Conservation (phyloP, 2,329 filamentous ascomycete genomes). For the Piedraia hortae region DNA sequence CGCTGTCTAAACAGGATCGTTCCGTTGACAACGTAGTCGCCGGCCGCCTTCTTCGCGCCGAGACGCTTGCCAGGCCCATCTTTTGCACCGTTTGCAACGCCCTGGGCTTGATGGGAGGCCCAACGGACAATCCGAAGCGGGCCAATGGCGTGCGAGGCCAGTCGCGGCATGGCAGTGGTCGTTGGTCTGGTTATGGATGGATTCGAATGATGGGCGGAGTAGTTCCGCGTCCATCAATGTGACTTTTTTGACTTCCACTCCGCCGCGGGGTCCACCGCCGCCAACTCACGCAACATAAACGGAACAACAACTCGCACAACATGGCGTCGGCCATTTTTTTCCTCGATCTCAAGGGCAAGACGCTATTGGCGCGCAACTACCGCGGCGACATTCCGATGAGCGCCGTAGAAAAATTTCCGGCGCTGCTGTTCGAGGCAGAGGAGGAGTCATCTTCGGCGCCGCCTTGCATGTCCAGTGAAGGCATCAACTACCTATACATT, state of each 20-base stretch:
- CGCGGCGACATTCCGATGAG: conserved; percentile 97
- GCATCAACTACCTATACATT: conserved; percentile 99
- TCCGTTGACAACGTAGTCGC: conserved; percentile 78
- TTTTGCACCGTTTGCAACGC: conserved; percentile 40
- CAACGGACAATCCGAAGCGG: conserved; percentile 12
- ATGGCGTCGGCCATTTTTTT: conserved; percentile 99
- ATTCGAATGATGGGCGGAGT: conserved; percentile 2
- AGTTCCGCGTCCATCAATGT: conserved; percentile 3
- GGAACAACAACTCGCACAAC: too few relatives aligned
- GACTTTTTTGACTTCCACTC: too few relatives aligned
- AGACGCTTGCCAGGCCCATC: conserved; percentile 59
- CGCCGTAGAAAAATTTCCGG: conserved; percentile 88
- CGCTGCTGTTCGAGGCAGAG: conserved; percentile 90
- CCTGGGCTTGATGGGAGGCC: conserved; percentile 37
- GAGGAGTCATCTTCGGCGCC: conserved; percentile 95
- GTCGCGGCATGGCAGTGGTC: neutral
- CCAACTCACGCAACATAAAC: too few relatives aligned
- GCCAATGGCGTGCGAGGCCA: conserved; percentile 1
- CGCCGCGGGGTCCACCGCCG: too few relatives aligned
- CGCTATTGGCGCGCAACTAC: conserved; percentile 94
- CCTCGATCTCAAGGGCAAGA: conserved; percentile 99
- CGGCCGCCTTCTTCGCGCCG: conserved; percentile 78
- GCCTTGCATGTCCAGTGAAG: conserved; percentile 93
- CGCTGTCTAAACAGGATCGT: conserved; percentile 97
- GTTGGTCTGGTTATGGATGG: neutral